Evolutionary conservation across 2,329 filamentous ascomycete genomes (phyloP), one percentile per base, ranked within the genome.

Genomic region (Aspergillus sp.): DNA sequence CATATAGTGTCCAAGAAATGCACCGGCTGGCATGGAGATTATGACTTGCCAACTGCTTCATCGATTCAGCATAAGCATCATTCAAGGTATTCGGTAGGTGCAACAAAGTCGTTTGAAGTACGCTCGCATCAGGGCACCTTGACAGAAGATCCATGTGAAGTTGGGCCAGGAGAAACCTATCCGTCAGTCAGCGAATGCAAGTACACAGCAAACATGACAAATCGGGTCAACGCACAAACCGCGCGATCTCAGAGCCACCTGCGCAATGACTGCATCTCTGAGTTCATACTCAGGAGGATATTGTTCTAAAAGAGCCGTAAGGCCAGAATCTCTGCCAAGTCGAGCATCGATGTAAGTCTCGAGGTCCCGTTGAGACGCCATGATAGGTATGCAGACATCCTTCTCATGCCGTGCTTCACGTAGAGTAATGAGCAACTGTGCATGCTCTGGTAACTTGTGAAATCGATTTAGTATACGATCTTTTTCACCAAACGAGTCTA

Each of bases 361-460:
- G 5, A 72, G 58, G 51, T 72, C 70, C 2, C 62, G 41, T 10
- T 50, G 54, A 0, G 67, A 56, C 2, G 62, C 59, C 8, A 66
- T 47, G 1, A 70, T 52, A 8, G 51, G 55, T 4, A 71, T 50
- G 23, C 62, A 64, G 15, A 44, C 57, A 23, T 61, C 66, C 5
- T 57, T 59, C 7, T 47, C 39, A 8, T 63, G 52, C 5, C 53
- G 60, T 0, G 39, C 49, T 36, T 74, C 71, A 8, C 72, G 66
- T 15, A 72, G 27, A 1, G 71, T 75, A 3, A 75, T 54, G 4
- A 75, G 55, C 30, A 73, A 63, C 36, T 75, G 72, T 7, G 66
- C 64, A n/a, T 75, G 71, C 2, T 71, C 64, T 0, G 72, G 72
- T 1, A 75, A 65, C 48, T 73, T 74, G 19, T 75, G 70, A 19